These are phyloP conservation scores for Vigna hirtella DNA, from an alignment of 306 rosid genomes.

Conservation along the genomic window DNA sequence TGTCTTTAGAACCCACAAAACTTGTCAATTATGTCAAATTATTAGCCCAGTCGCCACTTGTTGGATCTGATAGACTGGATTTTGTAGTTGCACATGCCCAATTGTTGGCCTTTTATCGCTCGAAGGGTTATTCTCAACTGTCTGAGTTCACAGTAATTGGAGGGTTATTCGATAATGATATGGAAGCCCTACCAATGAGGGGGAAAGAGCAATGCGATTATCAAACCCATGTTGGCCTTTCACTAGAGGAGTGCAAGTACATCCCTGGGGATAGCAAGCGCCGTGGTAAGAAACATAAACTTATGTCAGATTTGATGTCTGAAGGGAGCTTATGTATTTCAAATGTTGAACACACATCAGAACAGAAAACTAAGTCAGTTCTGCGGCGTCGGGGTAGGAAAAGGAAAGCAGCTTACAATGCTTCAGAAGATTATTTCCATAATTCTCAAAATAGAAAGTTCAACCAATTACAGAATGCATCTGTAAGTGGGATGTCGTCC, in stretches of 20 bases:
- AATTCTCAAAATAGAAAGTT: conserved; percentile 38
- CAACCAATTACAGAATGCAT: conserved; percentile 40
- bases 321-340: conserved; percentile 43
- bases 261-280: conserved; percentile 27
- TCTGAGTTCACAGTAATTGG: conserved; percentile 58
- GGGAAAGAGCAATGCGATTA: conserved; percentile 46
- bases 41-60: conserved; percentile 59
- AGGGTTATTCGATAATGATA: conserved; percentile 55
- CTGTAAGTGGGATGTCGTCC: conserved; percentile 53
- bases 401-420: conserved; percentile 44
- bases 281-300: conserved; percentile 50
- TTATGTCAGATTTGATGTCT: conserved; percentile 51
- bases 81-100: conserved; percentile 56
- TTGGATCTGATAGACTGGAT: conserved; percentile 58
- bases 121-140: conserved; percentile 70
- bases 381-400: conserved; percentile 47
- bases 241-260: conserved; percentile 47
- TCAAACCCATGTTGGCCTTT: conserved; percentile 33
- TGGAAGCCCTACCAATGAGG: conserved; percentile 37
- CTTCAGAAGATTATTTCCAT: conserved; percentile 38
- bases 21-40: conserved; percentile 62
- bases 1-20: conserved; percentile 66
- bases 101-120: conserved; percentile 59
- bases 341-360: conserved; percentile 37
- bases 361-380: conserved; percentile 42